Percentiles rank a stretch among this genome's conserved stretches.
Conservation (phyloP, 768 basidiomycete species). For the Sistotremastrum niveocremeum region DNA sequence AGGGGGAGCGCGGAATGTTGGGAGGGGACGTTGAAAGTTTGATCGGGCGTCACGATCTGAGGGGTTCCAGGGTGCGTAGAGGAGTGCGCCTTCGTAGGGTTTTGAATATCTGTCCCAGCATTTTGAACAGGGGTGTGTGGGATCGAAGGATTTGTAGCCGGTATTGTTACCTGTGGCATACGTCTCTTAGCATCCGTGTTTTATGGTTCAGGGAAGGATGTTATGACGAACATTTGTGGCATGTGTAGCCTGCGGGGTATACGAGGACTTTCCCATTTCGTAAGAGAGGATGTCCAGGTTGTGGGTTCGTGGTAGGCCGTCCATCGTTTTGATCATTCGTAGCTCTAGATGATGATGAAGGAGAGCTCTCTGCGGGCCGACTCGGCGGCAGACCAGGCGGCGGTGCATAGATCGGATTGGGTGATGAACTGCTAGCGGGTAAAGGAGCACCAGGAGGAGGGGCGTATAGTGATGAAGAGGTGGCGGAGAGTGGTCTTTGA, state of each 20-base stretch:
- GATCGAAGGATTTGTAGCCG: slow-evolving; percentile 61
- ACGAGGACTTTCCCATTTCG: slow-evolving; percentile 48
- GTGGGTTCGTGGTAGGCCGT: slow-evolving; percentile 48
- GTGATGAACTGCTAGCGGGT: slow-evolving; percentile 5
- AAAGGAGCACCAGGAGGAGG: slow-evolving; percentile 20
- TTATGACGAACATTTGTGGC: too few species aligned
- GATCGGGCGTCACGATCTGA: slow-evolving; percentile 4
- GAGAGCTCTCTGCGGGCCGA: not conserved
- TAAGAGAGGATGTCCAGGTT: slow-evolving; percentile 56
- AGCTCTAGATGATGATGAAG: not conserved
- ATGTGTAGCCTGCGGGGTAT: slow-evolving; percentile 50
- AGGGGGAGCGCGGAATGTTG: slow-evolving; percentile 14
- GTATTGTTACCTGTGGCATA: slow-evolving; percentile 65
- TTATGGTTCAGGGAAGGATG: too few species aligned
- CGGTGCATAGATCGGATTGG: slow-evolving; percentile 7
- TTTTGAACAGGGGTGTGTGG: slow-evolving; percentile 48
- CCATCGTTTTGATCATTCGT: slow-evolving; percentile 30
- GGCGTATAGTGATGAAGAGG: slow-evolving; percentile 12
- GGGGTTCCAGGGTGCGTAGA: slow-evolving; percentile 33
- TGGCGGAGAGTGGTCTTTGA: not conserved
- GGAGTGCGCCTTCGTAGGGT: slow-evolving; percentile 45
- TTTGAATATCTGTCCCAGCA: slow-evolving; percentile 66
- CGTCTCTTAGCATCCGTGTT: too few species aligned
- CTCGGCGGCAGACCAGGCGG: slow-evolving; percentile 1
- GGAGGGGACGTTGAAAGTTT: slow-evolving; percentile 27